A percentile compares a stretch with the other conserved stretches of the same genome.
These are phyloP conservation scores for Suhomyces tanzawaensis DNA, from an alignment of 805 yeast species.

Conservation along the genomic window DNA sequence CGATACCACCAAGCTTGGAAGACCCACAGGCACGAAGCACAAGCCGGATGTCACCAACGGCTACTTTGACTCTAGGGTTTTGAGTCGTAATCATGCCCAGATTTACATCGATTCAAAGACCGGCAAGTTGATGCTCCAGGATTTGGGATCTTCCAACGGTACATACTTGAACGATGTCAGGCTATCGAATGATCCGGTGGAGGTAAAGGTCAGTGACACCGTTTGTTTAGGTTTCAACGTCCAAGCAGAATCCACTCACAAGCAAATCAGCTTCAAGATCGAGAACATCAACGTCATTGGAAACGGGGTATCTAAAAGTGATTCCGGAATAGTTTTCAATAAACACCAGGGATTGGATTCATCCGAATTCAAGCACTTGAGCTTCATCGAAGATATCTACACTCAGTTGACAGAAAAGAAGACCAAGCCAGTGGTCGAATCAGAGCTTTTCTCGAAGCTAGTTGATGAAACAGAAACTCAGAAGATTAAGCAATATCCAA, in stretches of 20 bases:
- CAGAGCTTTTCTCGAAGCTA: not conserved
- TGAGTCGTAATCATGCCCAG: slow-evolving; percentile 92
- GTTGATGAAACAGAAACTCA: not conserved
- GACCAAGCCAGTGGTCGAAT: slow-evolving; percentile 4
- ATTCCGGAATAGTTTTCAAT: slow-evolving; percentile 10
- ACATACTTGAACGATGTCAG: slow-evolving; percentile 82
- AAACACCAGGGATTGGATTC: slow-evolving; percentile 17
- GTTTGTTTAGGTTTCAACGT: slow-evolving; percentile 94
- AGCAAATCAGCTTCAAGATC: slow-evolving; percentile 81
- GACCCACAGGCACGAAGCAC: slow-evolving; percentile 73
- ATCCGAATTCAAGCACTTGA: slow-evolving; percentile 33
- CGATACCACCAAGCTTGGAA: slow-evolving; percentile 79
- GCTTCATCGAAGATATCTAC: slow-evolving; percentile 33
- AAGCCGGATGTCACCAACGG: slow-evolving; percentile 76
- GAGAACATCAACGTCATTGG: slow-evolving; percentile 66
- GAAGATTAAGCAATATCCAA: slow-evolving; percentile 5
- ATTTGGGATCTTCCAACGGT: slow-evolving; percentile 90
- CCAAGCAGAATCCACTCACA: slow-evolving; percentile 63
- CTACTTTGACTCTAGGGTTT: slow-evolving; percentile 88
- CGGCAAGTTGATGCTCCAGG: slow-evolving; percentile 74
- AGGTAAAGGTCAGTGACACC: slow-evolving; percentile 75
- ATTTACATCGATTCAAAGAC: slow-evolving; percentile 64
- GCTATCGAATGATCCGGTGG: slow-evolving; percentile 59
- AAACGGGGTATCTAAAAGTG: slow-evolving; percentile 18
- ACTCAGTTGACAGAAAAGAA: slow-evolving; percentile 6